These are phyloP conservation scores for Ophiostoma quercus DNA, from an alignment of 2,329 filamentous ascomycete genomes.

Conservation along the genomic window DNA sequence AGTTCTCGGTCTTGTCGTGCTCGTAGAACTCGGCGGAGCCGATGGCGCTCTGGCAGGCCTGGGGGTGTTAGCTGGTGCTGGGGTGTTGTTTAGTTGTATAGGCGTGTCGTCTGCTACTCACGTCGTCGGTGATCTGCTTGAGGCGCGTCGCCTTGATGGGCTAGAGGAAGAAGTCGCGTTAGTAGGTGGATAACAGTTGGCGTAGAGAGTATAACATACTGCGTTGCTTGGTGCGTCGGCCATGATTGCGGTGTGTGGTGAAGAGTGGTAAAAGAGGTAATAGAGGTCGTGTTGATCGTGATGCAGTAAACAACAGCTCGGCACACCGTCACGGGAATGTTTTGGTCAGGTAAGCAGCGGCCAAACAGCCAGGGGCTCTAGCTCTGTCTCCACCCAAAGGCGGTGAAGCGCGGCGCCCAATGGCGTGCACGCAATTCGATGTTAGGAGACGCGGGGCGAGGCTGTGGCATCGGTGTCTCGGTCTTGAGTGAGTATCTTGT, in stretches of 20 bases:
- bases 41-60: slow-evolving; percentile 82
- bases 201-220: slow-evolving; percentile 7
- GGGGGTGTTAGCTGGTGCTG: background rate
- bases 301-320: slow-evolving; percentile 16
- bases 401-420: background rate
- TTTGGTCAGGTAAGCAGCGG: background rate
- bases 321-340: slow-evolving; percentile 11
- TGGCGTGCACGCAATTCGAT: background rate
- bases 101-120: slow-evolving; percentile 41
- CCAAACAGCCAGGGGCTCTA: slow-evolving; percentile 1
- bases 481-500: background rate
- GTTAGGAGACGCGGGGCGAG: background rate
- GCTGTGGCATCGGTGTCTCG: background rate
- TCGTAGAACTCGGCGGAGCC: slow-evolving; percentile 74
- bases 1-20: slow-evolving; percentile 74
- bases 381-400: background rate
- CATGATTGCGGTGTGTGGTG: slow-evolving; percentile 21
- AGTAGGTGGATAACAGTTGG: background rate
- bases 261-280: background rate
- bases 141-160: slow-evolving; percentile 71
- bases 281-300: background rate
- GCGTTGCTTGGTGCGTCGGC: slow-evolving; percentile 22
- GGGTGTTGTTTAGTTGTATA: background rate
- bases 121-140: slow-evolving; percentile 79
- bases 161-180: slow-evolving; percentile 50